Base-by-base conservation (phyloP, 768 basidiomycete species). In the Boletus rubroflammeus region DNA sequence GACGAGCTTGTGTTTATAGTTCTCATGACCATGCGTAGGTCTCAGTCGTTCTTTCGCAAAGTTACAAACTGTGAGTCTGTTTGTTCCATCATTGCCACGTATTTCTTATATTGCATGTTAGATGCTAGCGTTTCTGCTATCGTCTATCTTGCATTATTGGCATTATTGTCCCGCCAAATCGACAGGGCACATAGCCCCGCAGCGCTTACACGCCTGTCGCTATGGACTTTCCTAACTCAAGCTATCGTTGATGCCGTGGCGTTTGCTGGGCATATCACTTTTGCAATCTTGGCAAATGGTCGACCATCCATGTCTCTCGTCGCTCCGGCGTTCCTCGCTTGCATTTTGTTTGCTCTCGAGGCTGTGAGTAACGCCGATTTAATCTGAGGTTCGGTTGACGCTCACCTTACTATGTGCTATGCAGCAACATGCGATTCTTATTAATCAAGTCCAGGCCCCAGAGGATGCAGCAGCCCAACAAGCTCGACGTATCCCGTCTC, bases 221-320 rank as follows among this genome's bases (percentile, higher is more conserved):
- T 88, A 7, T 93, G 90, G 86, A 82, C 86, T 1, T 92, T 95
- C 66, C 75, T 93, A 21, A 73, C 84, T 6, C 91, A 94, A 69
- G 81, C 86, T 6, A 80, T 85, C 1, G 80, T 90, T 19, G 93
- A 97, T 64, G 82, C 88, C 0, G 84, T 93, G 40, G 84, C 89
- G 0, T 95, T 96, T 66, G 89, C 90, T 19, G 88, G 88, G 0
- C 91, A 95, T 62, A 84, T 94, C 50, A 94, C 92, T 0, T 86
- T 96, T 54, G 91, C 90, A 5, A 87, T 95, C 52, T 73, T 94
- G 35, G 84, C 89, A 3, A 88, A 94, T 56, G 92, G 92, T 40
- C 75, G 85, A 29, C 81, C 91, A 2, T 92, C 91, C 1, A 69
- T 96, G 23, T 85, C 91, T 1, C 76, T 94, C 25, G 77, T 94